Base-by-base conservation (phyloP, 352 stramenopile genomes). In the Globisporangium nunn region DNA sequence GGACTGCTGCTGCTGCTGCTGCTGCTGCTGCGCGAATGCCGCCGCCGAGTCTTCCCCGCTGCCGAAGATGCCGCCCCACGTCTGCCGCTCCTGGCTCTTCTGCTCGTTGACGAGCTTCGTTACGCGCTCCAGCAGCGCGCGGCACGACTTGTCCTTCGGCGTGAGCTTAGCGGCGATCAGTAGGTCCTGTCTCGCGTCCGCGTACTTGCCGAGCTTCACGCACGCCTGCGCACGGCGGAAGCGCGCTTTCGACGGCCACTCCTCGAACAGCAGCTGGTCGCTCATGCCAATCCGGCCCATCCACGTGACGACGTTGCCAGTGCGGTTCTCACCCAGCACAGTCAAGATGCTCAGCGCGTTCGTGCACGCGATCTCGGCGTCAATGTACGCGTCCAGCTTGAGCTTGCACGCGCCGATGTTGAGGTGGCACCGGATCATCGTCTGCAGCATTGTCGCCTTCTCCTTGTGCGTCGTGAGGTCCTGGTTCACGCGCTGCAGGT, bases 331-430 rank as follows among this genome's bases (percentile, higher is more conserved):
- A 1, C 62, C 62, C 23, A 94, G 61, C 45, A 91, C 81, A 2
- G 68, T 85, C 48, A 94, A 66, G 53, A 94, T 90, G 58, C 78
- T 85, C 51, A 94, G 57, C 10, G 85, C 85, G 56, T 92, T 94
- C 30, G 85, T 91, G 62, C 78, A 90, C 3, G 85, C 81, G 14
- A 89, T 86, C 54, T 91, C 80, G 7, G 81, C 81, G 50, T 94
- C 81, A 11, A 61, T 39, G 57, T 85, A 80, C 45, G 61, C 64
- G 53, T 89, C 71, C 5, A 80, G 58, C 63, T 91, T 91, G 54
- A 94, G 72, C 54, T 92, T 94, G 75, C 80, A 94, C 8, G 85
- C 84, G 15, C 75, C 75, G 53, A 94, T 88, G 58, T 94, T 94
- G 23, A 94, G 65, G 56, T 94, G 85, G 56, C 85, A 94, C 37